phyloP scores from a whole-genome alignment of 805 yeast species.

The Torulaspora maleeae region DNA sequence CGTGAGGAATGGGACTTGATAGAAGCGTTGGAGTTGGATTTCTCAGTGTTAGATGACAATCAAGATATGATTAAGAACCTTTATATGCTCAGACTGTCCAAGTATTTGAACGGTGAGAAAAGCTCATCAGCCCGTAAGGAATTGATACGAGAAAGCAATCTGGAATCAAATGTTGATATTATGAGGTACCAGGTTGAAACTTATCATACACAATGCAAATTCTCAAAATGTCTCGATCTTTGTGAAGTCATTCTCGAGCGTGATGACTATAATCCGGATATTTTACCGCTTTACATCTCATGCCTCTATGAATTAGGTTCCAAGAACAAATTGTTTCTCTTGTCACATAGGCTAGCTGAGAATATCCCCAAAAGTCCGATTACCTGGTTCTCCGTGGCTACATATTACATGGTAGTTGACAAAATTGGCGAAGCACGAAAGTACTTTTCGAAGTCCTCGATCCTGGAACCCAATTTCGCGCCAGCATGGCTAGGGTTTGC shows the following conservation, averaged over 20 bases:
- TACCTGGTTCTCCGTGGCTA: constrained; percentile 91
- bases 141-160: constrained; percentile 64
- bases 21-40: constrained; percentile 59
- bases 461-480: constrained; percentile 82
- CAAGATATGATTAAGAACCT: constrained; percentile 72
- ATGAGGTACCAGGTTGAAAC: constrained; percentile 64
- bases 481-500: constrained; percentile 99
- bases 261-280: constrained; percentile 68
- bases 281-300: constrained; percentile 74
- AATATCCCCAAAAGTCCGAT: constrained; percentile 73
- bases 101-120: constrained; percentile 55
- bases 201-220: constrained; percentile 69
- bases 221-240: constrained; percentile 64
- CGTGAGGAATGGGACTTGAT: constrained; percentile 82
- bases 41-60: constrained; percentile 62
- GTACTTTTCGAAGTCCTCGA: constrained; percentile 83
- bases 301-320: constrained; percentile 82
- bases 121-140: constrained; percentile 63
- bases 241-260: constrained; percentile 53
- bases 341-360: constrained; percentile 84
- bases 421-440: constrained; percentile 79
- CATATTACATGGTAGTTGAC: constrained; percentile 72
- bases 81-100: constrained; percentile 72
- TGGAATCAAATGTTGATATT: constrained; percentile 67
- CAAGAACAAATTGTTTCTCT: constrained; percentile 68